phyloP scores from a whole-genome alignment of 495 filamentous ascomycete genomes.

The Gamarada debralockiae region DNA sequence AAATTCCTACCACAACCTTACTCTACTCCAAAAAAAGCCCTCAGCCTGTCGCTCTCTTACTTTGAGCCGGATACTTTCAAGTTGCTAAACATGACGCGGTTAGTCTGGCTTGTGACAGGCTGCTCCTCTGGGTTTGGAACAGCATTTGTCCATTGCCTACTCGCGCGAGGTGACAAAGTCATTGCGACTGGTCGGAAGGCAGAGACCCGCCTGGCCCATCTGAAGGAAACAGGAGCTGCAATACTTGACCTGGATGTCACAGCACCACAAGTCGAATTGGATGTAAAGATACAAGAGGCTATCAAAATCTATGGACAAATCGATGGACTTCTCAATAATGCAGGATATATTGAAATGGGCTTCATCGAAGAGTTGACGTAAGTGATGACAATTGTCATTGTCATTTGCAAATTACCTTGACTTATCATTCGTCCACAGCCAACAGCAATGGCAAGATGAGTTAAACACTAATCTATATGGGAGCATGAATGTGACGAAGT shows the following conservation, averaged over 20 bases:
- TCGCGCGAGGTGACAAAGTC: slow-evolving; percentile 48
- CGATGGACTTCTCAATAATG: slow-evolving; percentile 51
- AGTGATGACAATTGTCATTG: slow-evolving; percentile 32
- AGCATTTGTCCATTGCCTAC: slow-evolving; percentile 34
- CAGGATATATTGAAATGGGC: slow-evolving; percentile 35
- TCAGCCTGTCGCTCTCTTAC: no score
- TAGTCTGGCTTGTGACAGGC: slow-evolving; percentile 39
- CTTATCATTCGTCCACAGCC: slow-evolving; percentile 13
- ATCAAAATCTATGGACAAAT: slow-evolving; percentile 39
- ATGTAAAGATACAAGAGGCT: slow-evolving; percentile 33
- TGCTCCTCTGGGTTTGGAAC: slow-evolving; percentile 45
- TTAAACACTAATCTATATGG: slow-evolving; percentile 49
- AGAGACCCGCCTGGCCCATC: slow-evolving; percentile 22
- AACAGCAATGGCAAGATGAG: slow-evolving; percentile 27
- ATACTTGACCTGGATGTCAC: slow-evolving; percentile 44
- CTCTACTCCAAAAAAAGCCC: no score
- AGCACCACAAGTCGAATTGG: slow-evolving; percentile 28
- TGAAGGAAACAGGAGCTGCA: slow-evolving; percentile 38
- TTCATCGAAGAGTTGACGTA: slow-evolving; percentile 40
- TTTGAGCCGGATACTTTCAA: background rate
- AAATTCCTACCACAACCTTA: no score
- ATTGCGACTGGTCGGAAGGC: slow-evolving; percentile 48
- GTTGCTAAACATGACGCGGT: slow-evolving; percentile 13
- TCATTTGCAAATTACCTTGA: slow-evolving; percentile 26
- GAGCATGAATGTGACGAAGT: slow-evolving; percentile 40